Base-by-base conservation (phyloP, 148 eudicot species). In the Vaccinium macrocarpon region DNA sequence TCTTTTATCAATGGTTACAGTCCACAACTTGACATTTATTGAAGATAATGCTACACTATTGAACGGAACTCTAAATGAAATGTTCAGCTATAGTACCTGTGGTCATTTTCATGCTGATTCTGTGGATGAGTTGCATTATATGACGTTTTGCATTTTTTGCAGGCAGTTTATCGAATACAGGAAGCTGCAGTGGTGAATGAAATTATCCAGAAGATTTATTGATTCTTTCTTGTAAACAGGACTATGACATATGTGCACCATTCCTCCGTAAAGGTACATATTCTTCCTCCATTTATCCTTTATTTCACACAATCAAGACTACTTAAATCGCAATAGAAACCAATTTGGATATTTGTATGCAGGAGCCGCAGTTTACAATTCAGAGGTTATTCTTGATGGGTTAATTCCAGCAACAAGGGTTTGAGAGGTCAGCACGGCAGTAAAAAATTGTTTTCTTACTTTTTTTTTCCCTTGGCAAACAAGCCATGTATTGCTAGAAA, bases 201-300 rank as follows among this genome's bases (percentile, higher is more conserved):
- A 35, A 74, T 48, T 68, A 78, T 83, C 76, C 53, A 80, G 87
- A 87, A 48, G 88, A 91, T 81, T 16, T 90, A 76, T 76, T 93
- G 70, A 85, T 93, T 57, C 88, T 93, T 74, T 92, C 97, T 19
- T 89, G 89, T 87, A 90, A 92, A 84, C 87, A 93, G 85, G 94
- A 92, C 88, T 86, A 88, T 84, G 89, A 82, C 21, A n/a, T 38
- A 62, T 92, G 97, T 85, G 77, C 79, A 64, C 93, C 92, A 32
- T 89, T 90, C 80, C 89, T 92, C 38, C 84, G 89, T 56, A 61
- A 82, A 89, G 94, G 97, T 92, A 82, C 68, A 21, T 18, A 83
- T 82, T 82, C 32, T 50, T 12, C 48, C 38, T 82, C 64, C 55
- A 53, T 80, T 27, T 77, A 79, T 66, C 11, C 8, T 35, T 82